Conservation (phyloP, 805 yeast species). For the Cyberlindnera xishuangbannaensis region DNA sequence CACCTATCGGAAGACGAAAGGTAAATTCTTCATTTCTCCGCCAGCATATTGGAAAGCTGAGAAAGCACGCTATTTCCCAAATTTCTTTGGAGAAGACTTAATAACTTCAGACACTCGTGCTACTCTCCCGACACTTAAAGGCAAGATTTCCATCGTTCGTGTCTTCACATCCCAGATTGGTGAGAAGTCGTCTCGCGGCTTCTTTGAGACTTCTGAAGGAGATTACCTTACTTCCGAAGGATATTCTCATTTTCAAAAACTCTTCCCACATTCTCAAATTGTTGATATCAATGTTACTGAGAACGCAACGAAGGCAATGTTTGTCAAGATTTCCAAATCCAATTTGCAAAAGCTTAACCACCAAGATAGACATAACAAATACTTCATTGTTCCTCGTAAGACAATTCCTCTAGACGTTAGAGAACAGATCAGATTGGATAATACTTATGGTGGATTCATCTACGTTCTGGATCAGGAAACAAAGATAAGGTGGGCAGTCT, state of each 20-base stretch:
- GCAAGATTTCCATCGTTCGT: constrained; percentile 58
- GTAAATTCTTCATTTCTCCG: constrained; percentile 82
- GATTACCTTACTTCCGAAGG: constrained; percentile 37
- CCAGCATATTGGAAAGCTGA: constrained; percentile 69
- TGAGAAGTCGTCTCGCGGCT: constrained; percentile 56
- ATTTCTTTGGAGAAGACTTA: constrained; percentile 55
- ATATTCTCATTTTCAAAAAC: constrained; percentile 32
- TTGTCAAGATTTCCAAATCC: constrained; percentile 48
- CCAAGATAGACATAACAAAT: constrained; percentile 45
- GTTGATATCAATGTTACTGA: constrained; percentile 77
- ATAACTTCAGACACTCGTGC: constrained; percentile 24
- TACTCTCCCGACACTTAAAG: constrained; percentile 35
- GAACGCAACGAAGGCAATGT: constrained; percentile 58
- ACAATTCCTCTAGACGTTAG: constrained; percentile 53
- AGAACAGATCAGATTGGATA: constrained; percentile 58
- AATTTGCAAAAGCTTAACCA: constrained; percentile 41
- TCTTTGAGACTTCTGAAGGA: constrained; percentile 43
- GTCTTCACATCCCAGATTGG: constrained; percentile 67
- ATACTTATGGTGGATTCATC: constrained; percentile 77
- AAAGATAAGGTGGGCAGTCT: constrained; percentile 85
- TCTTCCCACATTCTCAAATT: constrained; percentile 55
- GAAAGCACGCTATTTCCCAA: constrained; percentile 77
- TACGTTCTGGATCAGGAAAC: constrained; percentile 70
- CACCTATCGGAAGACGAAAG: constrained; percentile 65
- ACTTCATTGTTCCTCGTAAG: constrained; percentile 58